Evolutionary conservation across 73 alveolate genomes (phyloP).

Genomic region (Paramecium tetraurelia): DNA sequence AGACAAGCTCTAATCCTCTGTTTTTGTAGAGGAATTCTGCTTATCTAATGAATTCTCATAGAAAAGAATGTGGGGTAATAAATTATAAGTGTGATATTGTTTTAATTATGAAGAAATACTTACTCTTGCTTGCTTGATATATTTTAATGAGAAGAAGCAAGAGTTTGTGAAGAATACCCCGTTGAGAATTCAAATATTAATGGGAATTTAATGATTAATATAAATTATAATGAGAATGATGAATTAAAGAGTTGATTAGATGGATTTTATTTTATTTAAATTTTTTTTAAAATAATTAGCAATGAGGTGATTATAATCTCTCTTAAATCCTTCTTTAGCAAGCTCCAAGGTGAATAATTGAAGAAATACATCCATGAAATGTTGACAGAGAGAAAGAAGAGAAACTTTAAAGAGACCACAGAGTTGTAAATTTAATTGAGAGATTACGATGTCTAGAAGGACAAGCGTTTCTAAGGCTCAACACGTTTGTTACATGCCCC

Average conservation of each 20-base stretch:
- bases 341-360: slow-evolving; percentile 63
- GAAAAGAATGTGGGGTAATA: too few species aligned
- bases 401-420: slow-evolving; percentile 97
- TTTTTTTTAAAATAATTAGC: neutral
- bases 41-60: too few species aligned
- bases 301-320: slow-evolving; percentile 53
- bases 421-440: slow-evolving; percentile 99
- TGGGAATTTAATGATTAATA: neutral
- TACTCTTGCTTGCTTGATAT: neutral
- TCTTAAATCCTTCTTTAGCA: slow-evolving; percentile 26
- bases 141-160: neutral
- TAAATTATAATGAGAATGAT: neutral
- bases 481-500: slow-evolving; percentile 97
- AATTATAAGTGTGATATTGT: too few species aligned
- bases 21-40: neutral
- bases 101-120: too few species aligned
- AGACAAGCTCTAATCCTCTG: neutral
- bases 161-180: neutral
- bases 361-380: slow-evolving; percentile 71
- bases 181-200: neutral
- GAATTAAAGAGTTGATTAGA: neutral
- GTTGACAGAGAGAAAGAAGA: slow-evolving; percentile 81
- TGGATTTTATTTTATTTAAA: slow-evolving; percentile 8
- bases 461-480: slow-evolving; percentile 99
- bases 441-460: slow-evolving; percentile 99